phyloP scores from a whole-genome alignment of 805 yeast genomes.

The Nakazawaea wickerhamii region DNA sequence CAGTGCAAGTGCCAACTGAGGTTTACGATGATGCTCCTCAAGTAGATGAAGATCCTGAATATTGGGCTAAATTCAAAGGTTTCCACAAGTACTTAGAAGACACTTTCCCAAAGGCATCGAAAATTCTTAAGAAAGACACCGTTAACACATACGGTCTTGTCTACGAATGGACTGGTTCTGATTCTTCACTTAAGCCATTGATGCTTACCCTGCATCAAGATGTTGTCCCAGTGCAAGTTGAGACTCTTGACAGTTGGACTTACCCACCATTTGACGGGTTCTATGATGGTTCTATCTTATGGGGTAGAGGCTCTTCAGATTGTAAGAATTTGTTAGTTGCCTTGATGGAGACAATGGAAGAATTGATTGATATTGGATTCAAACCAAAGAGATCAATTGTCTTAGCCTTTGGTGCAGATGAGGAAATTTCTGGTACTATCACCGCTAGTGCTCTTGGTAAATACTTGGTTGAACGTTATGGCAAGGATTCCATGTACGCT shows the following conservation, averaged over 20 bases:
- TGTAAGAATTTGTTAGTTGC: slow-evolving; percentile 64
- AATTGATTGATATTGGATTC: slow-evolving; percentile 44
- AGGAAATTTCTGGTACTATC: slow-evolving; percentile 56
- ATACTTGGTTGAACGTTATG: slow-evolving; percentile 46
- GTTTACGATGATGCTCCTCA: slow-evolving; percentile 45
- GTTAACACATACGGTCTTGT: slow-evolving; percentile 61
- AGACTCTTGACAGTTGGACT: slow-evolving; percentile 52
- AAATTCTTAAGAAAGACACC: slow-evolving; percentile 39
- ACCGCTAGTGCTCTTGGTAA: slow-evolving; percentile 51
- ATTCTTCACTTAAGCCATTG: slow-evolving; percentile 50
- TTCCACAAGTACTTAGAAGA: slow-evolving; percentile 49
- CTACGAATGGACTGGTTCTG: slow-evolving; percentile 56
- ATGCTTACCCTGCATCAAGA: slow-evolving; percentile 72
- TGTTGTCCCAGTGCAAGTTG: slow-evolving; percentile 68
- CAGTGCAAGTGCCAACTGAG: slow-evolving; percentile 50
- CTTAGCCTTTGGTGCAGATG: slow-evolving; percentile 71
- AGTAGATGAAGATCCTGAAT: slow-evolving; percentile 43
- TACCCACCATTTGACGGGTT: slow-evolving; percentile 61
- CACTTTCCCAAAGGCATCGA: slow-evolving; percentile 51
- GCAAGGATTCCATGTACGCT: slow-evolving; percentile 50
- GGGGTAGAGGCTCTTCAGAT: slow-evolving; percentile 75
- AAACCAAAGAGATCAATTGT: slow-evolving; percentile 56
- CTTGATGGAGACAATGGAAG: slow-evolving; percentile 58
- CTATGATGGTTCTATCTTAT: slow-evolving; percentile 56
- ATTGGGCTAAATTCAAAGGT: slow-evolving; percentile 41